phyloP scores from a whole-genome alignment of 768 basidiomycete genomes.

The Boletus barrowsii region DNA sequence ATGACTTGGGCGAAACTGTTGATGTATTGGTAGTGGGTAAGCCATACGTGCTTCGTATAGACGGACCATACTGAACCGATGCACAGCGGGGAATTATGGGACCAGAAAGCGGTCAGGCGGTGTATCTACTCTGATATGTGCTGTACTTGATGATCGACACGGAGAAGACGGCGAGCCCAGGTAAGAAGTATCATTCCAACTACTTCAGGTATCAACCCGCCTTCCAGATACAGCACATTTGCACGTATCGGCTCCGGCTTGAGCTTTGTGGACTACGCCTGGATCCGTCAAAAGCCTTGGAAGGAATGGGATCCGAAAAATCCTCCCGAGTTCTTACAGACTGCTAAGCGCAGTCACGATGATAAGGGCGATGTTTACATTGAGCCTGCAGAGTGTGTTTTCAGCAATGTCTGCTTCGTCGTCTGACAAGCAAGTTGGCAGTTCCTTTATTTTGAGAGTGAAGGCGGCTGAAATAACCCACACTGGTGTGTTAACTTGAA shows the following conservation, averaged over 20 bases:
- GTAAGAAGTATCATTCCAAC: conserved; percentile 36
- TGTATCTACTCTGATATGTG: conserved; percentile 87
- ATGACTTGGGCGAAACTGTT: conserved; percentile 89
- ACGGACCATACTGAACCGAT: background rate
- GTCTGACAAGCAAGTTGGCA: conserved; percentile 29
- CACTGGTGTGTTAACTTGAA: conserved; percentile 48
- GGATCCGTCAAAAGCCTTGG: conserved; percentile 82
- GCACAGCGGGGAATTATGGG: conserved; percentile 84
- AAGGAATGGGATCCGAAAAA: conserved; percentile 72
- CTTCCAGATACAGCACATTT: conserved; percentile 74
- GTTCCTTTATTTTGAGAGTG: conserved; percentile 90
- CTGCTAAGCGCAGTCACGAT: conserved; percentile 57
- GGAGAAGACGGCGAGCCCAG: conserved; percentile 53
- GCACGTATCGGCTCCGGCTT: conserved; percentile 90
- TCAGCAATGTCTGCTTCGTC: background rate
- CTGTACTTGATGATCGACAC: conserved; percentile 74
- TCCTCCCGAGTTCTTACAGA: conserved; percentile 68
- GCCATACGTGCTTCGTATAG: conserved; percentile 18
- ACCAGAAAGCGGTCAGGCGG: conserved; percentile 82
- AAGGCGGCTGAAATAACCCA: conserved; percentile 90
- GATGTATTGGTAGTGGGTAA: conserved; percentile 88
- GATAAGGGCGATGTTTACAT: conserved; percentile 92
- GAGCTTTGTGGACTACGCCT: conserved; percentile 80
- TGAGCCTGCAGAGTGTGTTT: conserved; percentile 76
- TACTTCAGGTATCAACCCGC: background rate